Evolutionary conservation across 352 stramenopile species (phyloP), one percentile per base, ranked within the genome.

Genomic region (Phytophthora pini): DNA sequence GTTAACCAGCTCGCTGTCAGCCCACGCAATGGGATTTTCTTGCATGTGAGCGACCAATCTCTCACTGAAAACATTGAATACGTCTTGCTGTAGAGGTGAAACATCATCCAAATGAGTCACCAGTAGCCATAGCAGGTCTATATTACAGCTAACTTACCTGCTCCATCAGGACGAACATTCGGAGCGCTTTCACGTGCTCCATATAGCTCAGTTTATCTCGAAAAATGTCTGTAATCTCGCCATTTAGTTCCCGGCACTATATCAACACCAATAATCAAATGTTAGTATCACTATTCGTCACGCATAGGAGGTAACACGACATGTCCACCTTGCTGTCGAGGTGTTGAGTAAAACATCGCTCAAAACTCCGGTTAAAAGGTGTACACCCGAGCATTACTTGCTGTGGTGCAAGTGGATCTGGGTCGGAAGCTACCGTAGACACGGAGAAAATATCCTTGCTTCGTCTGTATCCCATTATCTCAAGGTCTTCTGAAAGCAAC

Each of bases 91-190:
- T 29, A 59, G 26, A 47, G 39, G 15, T 31, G 10, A 39, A 54
- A 39, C 26, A 63, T 31, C 11, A 17, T 56, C 20, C 26, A 17
- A 55, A 38, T 36, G 12, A 48, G 4, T 11, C 56, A 36, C 22
- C 27, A 67, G 59, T 44, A 32, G 8, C 9, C 11, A 49, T 13
- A 40, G 32, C 11, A n/a, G 15, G 3, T 32, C 5, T 6, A 9
- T 60, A 20, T 45, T 38, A 20, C 17, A 7, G 24, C 7, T 48
- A 46, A 13, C 29, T 39, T 72, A 92, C 83, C 83, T 90, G 79
- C 46, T 83, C 77, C 81, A 92, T 90, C n/a, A 92, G 74, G 6
- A 92, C 76, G 44, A 87, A 89, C 49, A 77, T 66, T 11, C 81
- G 76, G 32, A 92, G 62, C 4, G 71, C 54, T 44, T 90, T 56